Evolutionary conservation across 2,329 filamentous ascomycete genomes (phyloP), one percentile per base, ranked within the genome.

Genomic region (Paecilomyces sp.): DNA sequence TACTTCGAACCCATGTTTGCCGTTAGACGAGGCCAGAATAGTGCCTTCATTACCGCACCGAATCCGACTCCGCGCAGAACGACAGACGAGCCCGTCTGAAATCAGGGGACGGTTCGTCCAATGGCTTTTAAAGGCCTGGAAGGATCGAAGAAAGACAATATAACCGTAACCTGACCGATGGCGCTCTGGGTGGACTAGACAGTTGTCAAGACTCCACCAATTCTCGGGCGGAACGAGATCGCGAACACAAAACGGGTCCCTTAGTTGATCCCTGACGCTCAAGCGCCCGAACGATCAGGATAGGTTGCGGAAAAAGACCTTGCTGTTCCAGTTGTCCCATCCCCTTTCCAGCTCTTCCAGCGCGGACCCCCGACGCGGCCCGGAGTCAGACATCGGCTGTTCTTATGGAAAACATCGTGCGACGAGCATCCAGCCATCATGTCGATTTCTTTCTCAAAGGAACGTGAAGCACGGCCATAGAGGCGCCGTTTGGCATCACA

Each of bases 151-250:
- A 60, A 55, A 41, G 51, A 55, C 51, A n/a, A 54, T 52, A 47
- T 55, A n/a, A 41, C 31, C 18, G 13, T 30, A 56, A 24, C 30
- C n/a, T n/a, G 30, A 36, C 54, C 52, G 57, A 54, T 51, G 36
- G 55, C 53, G 61, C 28, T 56, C 54, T 56, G 57, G 51, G 66
- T 65, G 64, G 66, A 60, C 61, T 64, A 62, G 64, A 63, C 60
- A 66, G 63, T 61, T 66, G 67, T 66, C 64, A 68, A 62, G 61
- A 62, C 64, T 63, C 66, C 64, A 68, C 66, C 63, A 60, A 55
- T 47, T 47, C 58, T 63, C 57, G 54, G 55, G 60, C 62, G 56
- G 50, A 55, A 58, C 5, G 60, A 63, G 59, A 61, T 57, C 51
- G 56, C 52, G 31, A 60, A 30, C 36, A 18, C 55, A 60, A 53